phyloP scores from a whole-genome alignment of 257 asterid species.

The Knoxia roxburghii region DNA sequence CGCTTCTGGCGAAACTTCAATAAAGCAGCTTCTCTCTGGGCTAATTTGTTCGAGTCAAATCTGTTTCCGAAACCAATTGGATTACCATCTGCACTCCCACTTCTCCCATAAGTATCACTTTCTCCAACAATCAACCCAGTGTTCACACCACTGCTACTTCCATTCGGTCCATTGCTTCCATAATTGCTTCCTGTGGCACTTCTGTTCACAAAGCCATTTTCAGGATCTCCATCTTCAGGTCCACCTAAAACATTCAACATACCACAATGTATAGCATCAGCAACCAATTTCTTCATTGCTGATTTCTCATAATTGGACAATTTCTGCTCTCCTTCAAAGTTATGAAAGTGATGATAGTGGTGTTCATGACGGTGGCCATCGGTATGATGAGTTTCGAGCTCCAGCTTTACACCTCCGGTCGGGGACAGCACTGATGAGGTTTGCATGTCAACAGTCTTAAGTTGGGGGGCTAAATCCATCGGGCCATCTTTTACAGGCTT shows the following conservation, averaged over 20 bases:
- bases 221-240: slow-evolving; percentile 31
- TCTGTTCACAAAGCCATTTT: slow-evolving; percentile 48
- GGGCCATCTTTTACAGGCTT: slow-evolving; percentile 39
- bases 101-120: slow-evolving; percentile 55
- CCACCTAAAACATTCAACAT: slow-evolving; percentile 40
- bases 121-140: slow-evolving; percentile 43
- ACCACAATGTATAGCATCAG: slow-evolving; percentile 40
- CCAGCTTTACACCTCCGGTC: slow-evolving; percentile 28
- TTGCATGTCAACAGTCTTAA: slow-evolving; percentile 32
- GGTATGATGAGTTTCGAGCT: slow-evolving; percentile 32
- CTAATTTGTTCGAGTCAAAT: slow-evolving; percentile 41
- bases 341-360: slow-evolving; percentile 24
- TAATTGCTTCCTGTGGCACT: slow-evolving; percentile 67
- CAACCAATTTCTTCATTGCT: slow-evolving; percentile 42
- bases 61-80: slow-evolving; percentile 44
- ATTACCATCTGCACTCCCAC: slow-evolving; percentile 52
- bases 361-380: slow-evolving; percentile 25
- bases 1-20: slow-evolving; percentile 67
- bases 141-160: slow-evolving; percentile 42
- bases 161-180: slow-evolving; percentile 56
- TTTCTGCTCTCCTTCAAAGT: slow-evolving; percentile 30
- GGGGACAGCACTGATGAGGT: slow-evolving; percentile 27
- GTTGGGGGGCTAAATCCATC: slow-evolving; percentile 22
- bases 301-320: slow-evolving; percentile 30
- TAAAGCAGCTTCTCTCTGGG: slow-evolving; percentile 63